These are phyloP conservation scores for Fennellomyces sp. DNA, from an alignment of 371 early-diverging fungal genomes.

Conservation along the genomic window DNA sequence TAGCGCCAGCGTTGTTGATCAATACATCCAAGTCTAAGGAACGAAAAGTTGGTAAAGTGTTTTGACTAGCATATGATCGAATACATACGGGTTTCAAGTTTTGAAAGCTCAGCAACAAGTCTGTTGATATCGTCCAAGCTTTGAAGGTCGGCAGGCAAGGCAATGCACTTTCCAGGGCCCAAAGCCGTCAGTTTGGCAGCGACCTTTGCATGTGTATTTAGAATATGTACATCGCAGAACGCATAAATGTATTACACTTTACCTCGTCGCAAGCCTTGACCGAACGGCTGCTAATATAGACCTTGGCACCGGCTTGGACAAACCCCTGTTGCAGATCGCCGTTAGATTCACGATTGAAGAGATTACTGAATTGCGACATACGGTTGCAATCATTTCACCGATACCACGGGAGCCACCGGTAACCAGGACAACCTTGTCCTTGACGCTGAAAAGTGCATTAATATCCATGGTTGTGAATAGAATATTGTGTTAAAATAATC, in stretches of 20 bases:
- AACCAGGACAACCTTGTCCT: constrained; percentile 88
- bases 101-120: constrained; percentile 60
- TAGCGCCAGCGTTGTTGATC: constrained; percentile 88
- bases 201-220: constrained; percentile 21
- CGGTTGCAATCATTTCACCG: constrained; percentile 74
- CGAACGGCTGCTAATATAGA: constrained; percentile 77
- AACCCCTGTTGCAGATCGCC: no score
- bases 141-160: constrained; percentile 83
- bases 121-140: constrained; percentile 60
- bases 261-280: constrained; percentile 63
- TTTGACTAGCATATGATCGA: no score
- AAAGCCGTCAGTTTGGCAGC: constrained; percentile 56
- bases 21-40: constrained; percentile 83
- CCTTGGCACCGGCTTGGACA: constrained; percentile 75
- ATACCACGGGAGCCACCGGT: constrained; percentile 89
- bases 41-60: no score
- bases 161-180: constrained; percentile 76
- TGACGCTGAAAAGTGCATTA: constrained; percentile 72
- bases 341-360: not conserved
- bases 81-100: constrained; percentile 64
- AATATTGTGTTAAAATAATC: not conserved
- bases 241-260: not conserved
- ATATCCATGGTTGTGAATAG: constrained; percentile 45
- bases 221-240: not conserved
- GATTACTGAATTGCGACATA: no score